Evolutionary conservation across 192 early-diverging fungal genomes (phyloP), one percentile per base, ranked within the genome.

Genomic region (Powellomyces hirtus): DNA sequence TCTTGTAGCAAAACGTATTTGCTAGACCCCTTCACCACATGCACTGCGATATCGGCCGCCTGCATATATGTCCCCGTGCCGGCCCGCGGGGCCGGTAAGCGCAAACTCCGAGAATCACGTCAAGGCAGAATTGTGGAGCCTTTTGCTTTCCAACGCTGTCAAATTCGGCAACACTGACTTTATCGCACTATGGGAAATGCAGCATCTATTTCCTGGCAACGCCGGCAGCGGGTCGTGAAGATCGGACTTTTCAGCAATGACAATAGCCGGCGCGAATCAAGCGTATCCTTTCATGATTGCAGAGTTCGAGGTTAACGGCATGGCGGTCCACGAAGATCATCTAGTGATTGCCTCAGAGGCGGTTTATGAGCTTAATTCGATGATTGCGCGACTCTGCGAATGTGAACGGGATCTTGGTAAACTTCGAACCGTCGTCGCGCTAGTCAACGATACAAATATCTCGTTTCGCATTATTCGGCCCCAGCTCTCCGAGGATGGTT

Each of bases 131-230:
- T 29, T 61, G 36, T 61, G 36, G 59, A 38, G 13, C n/a, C 31
- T 18, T 18, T 38, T 61, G 20, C 40, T 38, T 27, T 36, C 59
- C 4, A 61, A 61, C 4, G 14, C 59, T 20, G 36, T 61, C 29
- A 61, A 36, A 36, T 24, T 49, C 26, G 46, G n/a, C n/a, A 18
- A 3, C 18, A 29, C 7, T 6, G 20, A 16, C 20, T 27, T 57
- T 57, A 18, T 35, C 20, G n/a, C 46, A 2, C 5, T 24, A 2
- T 68, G 66, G 66, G 57, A 68, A 60, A 26, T 68, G 29, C 34
- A 62, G 40, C 66, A 68, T 37, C 29, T 68, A 1, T 59, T 68
- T 52, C 55, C 66, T 14, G 55, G 66, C 35, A 68, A 68, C 35
- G 66, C 66, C n/a, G 66, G 55, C 7, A 60, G 29, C 33, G 66